A percentile compares a stretch with the other conserved stretches of the same genome.
phyloP scores from a whole-genome alignment of 345 rosid genomes.

The Linum usitatissimum region DNA sequence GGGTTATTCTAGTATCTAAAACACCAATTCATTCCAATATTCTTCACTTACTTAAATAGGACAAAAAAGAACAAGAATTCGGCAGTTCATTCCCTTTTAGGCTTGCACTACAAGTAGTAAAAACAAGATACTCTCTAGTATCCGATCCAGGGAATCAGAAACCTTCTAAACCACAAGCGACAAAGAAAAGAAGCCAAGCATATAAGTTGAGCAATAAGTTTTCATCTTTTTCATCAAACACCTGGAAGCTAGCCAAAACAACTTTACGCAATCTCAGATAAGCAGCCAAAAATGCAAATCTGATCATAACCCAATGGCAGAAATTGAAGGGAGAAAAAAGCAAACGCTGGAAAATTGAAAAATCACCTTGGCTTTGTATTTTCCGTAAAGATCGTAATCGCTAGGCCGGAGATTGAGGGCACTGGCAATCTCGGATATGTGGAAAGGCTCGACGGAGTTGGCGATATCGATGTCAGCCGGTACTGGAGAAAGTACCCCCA shows the following conservation, averaged over 20 bases:
- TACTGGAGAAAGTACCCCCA: constrained; percentile 74
- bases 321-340: background rate
- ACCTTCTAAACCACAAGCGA: no score
- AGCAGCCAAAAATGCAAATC: background rate
- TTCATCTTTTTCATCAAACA: no score
- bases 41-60: no score
- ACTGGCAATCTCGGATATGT: constrained; percentile 74
- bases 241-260: background rate
- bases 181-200: no score
- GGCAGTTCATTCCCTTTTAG: no score
- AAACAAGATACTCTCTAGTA: no score
- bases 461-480: constrained; percentile 96
- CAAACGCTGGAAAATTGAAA: background rate
- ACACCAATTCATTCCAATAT: no score
- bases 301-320: background rate
- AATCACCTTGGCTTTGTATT: constrained; percentile 85
- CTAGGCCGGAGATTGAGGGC: constrained; percentile 52
- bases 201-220: no score
- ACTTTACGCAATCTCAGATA: background rate
- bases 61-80: no score
- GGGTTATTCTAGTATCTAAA: no score
- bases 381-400: constrained; percentile 91
- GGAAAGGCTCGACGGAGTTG: constrained; percentile 75
- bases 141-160: no score
- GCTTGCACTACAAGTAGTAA: no score